These are phyloP conservation scores for Pleurotus cornucopiae DNA, from an alignment of 768 basidiomycete genomes.

Conservation along the genomic window DNA sequence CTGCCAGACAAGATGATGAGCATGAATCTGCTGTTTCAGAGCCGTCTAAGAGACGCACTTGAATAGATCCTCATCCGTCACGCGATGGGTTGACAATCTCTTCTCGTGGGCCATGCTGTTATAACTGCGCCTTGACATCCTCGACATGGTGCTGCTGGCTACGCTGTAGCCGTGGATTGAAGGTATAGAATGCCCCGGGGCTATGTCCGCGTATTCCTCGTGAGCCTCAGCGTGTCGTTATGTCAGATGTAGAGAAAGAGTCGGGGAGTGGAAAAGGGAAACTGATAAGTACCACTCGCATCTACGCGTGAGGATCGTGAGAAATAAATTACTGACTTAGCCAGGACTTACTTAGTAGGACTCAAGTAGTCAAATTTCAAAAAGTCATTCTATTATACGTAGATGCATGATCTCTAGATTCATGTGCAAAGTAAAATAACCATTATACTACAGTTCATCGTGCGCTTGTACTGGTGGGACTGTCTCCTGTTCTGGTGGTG, in stretches of 20 bases:
- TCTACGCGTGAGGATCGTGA: background rate
- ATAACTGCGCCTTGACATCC: constrained; percentile 76
- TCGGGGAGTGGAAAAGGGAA: background rate
- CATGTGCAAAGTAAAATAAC: background rate
- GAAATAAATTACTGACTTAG: background rate
- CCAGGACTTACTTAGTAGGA: background rate
- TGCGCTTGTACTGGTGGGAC: background rate
- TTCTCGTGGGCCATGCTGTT: constrained; percentile 67
- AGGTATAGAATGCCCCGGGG: no score
- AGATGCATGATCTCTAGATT: background rate
- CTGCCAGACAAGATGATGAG: constrained; percentile 30
- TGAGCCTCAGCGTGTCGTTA: background rate
- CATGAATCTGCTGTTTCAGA: constrained; percentile 2
- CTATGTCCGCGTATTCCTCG: background rate
- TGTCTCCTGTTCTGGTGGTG: constrained; percentile 4
- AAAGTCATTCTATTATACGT: background rate
- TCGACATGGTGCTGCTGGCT: constrained; percentile 8
- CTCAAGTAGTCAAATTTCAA: background rate
- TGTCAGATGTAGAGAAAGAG: background rate
- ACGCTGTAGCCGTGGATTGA: no score
- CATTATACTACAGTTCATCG: constrained; percentile 13
- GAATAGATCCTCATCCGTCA: constrained; percentile 84
- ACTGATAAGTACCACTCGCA: background rate
- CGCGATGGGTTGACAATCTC: constrained; percentile 70
- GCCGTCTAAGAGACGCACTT: constrained; percentile 44